Base-by-base conservation (phyloP, 441 rosid genomes). In the Populus hybrid region DNA sequence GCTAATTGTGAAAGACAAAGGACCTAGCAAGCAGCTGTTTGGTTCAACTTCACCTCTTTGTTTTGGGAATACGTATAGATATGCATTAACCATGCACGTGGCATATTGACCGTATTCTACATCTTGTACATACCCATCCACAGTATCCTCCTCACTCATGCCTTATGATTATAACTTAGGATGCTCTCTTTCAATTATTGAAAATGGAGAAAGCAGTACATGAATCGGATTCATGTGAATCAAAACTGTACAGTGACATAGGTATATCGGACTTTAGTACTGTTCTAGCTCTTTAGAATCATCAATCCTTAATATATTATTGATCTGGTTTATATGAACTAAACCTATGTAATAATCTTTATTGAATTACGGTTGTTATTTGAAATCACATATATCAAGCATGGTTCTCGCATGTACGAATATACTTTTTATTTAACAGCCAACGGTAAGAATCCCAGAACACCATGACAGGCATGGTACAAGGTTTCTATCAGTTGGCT, bases 11-110 rank as follows among this genome's bases (percentile, higher is more conserved):
- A 45, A 45, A 14, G 56, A 45, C 56, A 21, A 12, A 61, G 75
- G 73, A 21, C n/a, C 45, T 23, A 72, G 14, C 38, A 63, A 36
- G 18, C 40, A 20, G 18, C 14, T 6, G 66, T 59, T 59, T 20
- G 2, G 28, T 68, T 50, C 56, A 38, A 12, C 26, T 31, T 21
- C 59, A 21, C 40, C 53, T 18, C 24, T 28, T 9, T 14, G 4
- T 24, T 10, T 6, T 7, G 7, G 40, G 16, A 2, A 61, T 28
- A 36, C 40, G 29, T 24, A 63, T 33, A 33, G 3, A 72, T 59
- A 73, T 81, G 85, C 83, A 81, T 85, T 82, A 79, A 77, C 82
- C 80, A 77, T 79, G 80, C 84, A 81, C 78, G 29, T 79, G 83
- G 70, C 36, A 64, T 35, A 28, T 74, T 69, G 72, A 69, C 69